Conservation (phyloP, 2,329 filamentous ascomycete genomes). For the Knoxdaviesia capensis region DNA sequence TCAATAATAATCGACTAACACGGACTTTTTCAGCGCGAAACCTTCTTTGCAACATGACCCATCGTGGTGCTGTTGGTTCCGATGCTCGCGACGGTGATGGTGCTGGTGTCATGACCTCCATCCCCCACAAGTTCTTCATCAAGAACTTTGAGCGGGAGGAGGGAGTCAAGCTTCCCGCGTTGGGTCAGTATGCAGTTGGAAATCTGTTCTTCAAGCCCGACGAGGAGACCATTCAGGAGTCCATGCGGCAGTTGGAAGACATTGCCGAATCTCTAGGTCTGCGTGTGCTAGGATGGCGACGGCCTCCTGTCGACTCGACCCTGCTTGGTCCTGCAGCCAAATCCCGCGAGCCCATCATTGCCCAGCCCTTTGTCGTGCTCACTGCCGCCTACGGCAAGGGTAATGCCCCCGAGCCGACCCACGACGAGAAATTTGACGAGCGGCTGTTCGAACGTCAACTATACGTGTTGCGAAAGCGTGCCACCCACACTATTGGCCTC, state of each 20-base stretch:
- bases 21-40: conserved; percentile 51
- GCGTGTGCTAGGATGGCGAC: conserved; percentile 87
- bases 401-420: conserved; percentile 56
- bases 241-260: conserved; percentile 83
- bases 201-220: conserved; percentile 99
- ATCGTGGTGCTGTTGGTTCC: conserved; percentile 92
- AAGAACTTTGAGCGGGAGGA: conserved; percentile 95
- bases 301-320: conserved; percentile 82
- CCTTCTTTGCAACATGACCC: conserved; percentile 98
- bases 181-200: conserved; percentile 88
- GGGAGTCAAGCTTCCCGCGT: conserved; percentile 65
- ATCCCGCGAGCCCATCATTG: conserved; percentile 84
- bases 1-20: not conserved
- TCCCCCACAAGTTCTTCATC: conserved; percentile 94
- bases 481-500: conserved; percentile 82
- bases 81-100: conserved; percentile 96
- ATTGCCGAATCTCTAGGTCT: conserved; percentile 75
- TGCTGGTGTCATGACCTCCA: conserved; percentile 98
- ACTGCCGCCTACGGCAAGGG: conserved; percentile 68
- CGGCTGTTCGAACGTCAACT: conserved; percentile 80
- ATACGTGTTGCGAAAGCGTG: conserved; percentile 84
- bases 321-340: conserved; percentile 81
- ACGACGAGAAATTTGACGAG: conserved; percentile 65
- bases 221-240: conserved; percentile 71
- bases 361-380: conserved; percentile 88